Conservation (phyloP, 1,139 yeast species). For the Lodderomyces metapsilosis region DNA sequence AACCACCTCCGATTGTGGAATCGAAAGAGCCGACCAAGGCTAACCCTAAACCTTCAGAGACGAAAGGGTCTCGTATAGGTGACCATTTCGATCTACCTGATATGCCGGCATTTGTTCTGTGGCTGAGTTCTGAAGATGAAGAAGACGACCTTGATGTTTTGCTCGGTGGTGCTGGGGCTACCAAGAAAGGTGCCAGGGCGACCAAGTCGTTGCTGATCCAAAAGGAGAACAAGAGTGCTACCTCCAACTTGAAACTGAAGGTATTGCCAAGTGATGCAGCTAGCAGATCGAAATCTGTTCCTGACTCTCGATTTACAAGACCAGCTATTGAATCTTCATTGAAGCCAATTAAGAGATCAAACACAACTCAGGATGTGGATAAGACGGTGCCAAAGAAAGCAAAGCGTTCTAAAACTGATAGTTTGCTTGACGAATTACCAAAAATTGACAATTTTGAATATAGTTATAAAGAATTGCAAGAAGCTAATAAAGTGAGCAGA, state of each 20-base stretch:
- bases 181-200: too few relatives aligned
- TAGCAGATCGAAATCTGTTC: neutral
- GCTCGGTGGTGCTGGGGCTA: too few relatives aligned
- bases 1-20: neutral
- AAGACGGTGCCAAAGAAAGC: slow-evolving; percentile 3
- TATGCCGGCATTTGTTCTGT: slow-evolving; percentile 11
- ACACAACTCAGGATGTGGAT: slow-evolving; percentile 8
- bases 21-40: neutral
- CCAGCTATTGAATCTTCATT: neutral
- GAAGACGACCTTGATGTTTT: slow-evolving; percentile 4
- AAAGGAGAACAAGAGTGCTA: neutral
- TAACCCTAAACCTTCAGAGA: neutral
- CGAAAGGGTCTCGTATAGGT: neutral
- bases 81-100: neutral
- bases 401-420: slow-evolving; percentile 10
- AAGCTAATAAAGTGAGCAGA: slow-evolving; percentile 49
- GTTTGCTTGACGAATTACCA: slow-evolving; percentile 7
- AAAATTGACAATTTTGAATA: slow-evolving; percentile 14
- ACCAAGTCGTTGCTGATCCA: too few relatives aligned
- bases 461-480: slow-evolving; percentile 37
- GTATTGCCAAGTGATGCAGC: neutral
- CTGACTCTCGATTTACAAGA: neutral
- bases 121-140: slow-evolving; percentile 15
- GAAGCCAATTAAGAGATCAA: slow-evolving; percentile 9
- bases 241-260: too few relatives aligned